Base-by-base conservation (phyloP, 1,139 yeast species). In the Protomyces inundatus region DNA sequence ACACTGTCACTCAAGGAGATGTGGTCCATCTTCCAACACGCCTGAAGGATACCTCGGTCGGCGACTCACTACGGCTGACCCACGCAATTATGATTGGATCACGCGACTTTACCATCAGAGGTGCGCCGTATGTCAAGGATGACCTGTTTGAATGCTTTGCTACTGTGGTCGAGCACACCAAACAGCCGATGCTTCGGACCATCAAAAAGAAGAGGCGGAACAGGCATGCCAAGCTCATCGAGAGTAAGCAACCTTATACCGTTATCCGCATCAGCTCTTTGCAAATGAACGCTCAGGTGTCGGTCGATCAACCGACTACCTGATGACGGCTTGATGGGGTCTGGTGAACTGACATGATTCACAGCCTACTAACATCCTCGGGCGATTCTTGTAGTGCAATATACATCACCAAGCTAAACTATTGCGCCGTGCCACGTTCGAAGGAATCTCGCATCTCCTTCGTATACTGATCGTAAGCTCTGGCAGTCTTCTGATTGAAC, bases 1-100 rank as follows among this genome's bases (percentile, higher is more conserved):
- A 89, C 72, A 79, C 93, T 67, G 95, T 95, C 32, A 90, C 98
- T 30, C 84, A 86, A 69, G 98, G 98, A 30, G 99, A 95, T 74
- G 81, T 85, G 54, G 77, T 93, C 48, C 64, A 61, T 33, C 42
- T 54, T n/a, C 70, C 70, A 32, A 90, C 83, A 75, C 82, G 84
- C 68, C 74, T 93, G 78, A 86, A 84, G 71, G 82, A 83, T 64
- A 95, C 87, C 7, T 80, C 84, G 66, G 86, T 91, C 4, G 98
- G 98, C 16, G 97, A 90, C 73, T 80, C 80, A 45, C 79, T 95
- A 66, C 77, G 80, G 55, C 81, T 95, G 73, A 83, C 83, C 68
- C 86, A 90, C 70, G 91, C 91, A 48, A 83, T 86, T 33, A 85
- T 90, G 10, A 77, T 95, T 55, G 98, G 98, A 1, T 85, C 95